Percentiles rank a stretch among this genome's conserved stretches.
Evolutionary conservation across 441 rosid species (phyloP).

Genomic region (Theobroma grandiflorum): DNA sequence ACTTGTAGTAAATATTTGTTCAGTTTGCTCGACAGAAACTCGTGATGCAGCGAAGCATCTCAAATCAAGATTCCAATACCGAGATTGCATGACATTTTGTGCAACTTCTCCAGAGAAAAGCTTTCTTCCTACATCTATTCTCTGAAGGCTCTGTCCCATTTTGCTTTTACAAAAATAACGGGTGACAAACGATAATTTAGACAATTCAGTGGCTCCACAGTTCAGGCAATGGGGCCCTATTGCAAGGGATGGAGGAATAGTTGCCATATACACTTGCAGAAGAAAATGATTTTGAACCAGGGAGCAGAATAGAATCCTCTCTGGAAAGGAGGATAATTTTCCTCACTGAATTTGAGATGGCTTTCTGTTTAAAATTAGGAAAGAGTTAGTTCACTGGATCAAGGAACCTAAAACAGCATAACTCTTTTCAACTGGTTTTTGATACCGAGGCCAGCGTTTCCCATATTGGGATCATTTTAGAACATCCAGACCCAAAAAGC

Average conservation of each 20-base stretch:
- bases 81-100: slow-evolving; percentile 25
- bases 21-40: slow-evolving; percentile 53
- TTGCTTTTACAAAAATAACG: slow-evolving; percentile 36
- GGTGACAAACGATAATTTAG: slow-evolving; percentile 40
- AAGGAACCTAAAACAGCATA: slow-evolving; percentile 14
- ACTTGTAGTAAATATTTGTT: slow-evolving; percentile 37
- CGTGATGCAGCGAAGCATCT: slow-evolving; percentile 53
- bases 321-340: slow-evolving; percentile 10
- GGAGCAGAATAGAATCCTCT: slow-evolving; percentile 24
- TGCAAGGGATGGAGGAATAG: slow-evolving; percentile 48
- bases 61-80: slow-evolving; percentile 31
- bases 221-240: slow-evolving; percentile 40
- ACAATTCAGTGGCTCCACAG: slow-evolving; percentile 44
- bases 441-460: not conserved
- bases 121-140: slow-evolving; percentile 39
- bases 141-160: slow-evolving; percentile 30
- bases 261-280: slow-evolving; percentile 49
- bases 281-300: slow-evolving; percentile 21
- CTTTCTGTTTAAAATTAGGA: slow-evolving; percentile 31
- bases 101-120: slow-evolving; percentile 34
- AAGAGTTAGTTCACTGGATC: slow-evolving; percentile 9
- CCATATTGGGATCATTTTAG: not conserved
- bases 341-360: slow-evolving; percentile 28
- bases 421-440: slow-evolving; percentile 6
- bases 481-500: slow-evolving; percentile 15